These are phyloP conservation scores for Brachypodium distachyon DNA, from an alignment of 202 grass and related monocot species.

Conservation along the genomic window DNA sequence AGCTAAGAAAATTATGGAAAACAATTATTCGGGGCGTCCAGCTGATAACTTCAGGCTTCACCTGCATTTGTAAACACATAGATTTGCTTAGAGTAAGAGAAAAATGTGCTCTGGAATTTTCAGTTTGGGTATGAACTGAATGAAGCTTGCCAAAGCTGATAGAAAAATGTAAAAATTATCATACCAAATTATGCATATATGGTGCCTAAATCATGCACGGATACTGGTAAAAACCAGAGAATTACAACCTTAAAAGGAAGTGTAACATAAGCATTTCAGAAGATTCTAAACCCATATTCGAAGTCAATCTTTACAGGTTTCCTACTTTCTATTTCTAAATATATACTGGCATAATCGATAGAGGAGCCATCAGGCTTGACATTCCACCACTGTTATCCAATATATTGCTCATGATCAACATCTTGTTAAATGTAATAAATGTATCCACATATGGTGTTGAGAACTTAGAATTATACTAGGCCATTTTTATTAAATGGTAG, in stretches of 20 bases:
- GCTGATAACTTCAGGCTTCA: slow-evolving; percentile 87
- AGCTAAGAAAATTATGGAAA: slow-evolving; percentile 91
- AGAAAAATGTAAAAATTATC: not conserved
- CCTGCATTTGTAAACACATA: slow-evolving; percentile 35
- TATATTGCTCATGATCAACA: not conserved
- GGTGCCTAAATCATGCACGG: too few relatives aligned
- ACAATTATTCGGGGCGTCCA: slow-evolving; percentile 78
- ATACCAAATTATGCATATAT: not conserved
- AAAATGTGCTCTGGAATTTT: not conserved
- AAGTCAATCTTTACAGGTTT: not conserved
- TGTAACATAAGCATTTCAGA: not conserved
- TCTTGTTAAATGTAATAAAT: not conserved
- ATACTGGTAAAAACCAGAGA: not conserved
- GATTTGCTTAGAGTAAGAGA: not conserved
- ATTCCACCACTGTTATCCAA: not conserved
- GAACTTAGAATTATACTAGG: not conserved
- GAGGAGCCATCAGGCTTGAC: not conserved
- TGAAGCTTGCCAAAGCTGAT: not conserved
- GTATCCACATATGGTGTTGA: not conserved
- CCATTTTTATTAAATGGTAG: not conserved
- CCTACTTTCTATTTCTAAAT: not conserved
- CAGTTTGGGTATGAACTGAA: not conserved
- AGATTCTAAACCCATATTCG: not conserved
- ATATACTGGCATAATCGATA: not conserved
- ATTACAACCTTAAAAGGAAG: not conserved